These are phyloP conservation scores for Penstemon davidsonii DNA, from an alignment of 257 asterid species.

Conservation along the genomic window DNA sequence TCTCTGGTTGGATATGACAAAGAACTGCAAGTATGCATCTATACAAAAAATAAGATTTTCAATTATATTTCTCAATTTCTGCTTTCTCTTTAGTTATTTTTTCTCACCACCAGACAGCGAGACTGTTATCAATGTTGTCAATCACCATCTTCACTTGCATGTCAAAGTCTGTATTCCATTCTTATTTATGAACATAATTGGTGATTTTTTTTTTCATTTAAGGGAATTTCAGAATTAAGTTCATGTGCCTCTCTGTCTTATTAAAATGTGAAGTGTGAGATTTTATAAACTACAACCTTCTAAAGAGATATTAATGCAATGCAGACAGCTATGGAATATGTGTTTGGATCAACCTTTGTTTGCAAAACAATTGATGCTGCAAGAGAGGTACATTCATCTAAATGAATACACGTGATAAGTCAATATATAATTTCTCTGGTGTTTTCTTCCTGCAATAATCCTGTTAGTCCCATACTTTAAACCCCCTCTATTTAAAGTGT, in stretches of 20 bases:
- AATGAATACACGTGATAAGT: background rate
- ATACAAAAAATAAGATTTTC: background rate
- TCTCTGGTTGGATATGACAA: constrained; percentile 85
- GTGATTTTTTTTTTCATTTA: constrained; percentile 2
- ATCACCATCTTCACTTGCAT: constrained; percentile 17
- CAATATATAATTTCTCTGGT: background rate
- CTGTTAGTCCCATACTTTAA: background rate
- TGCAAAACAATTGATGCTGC: constrained; percentile 89
- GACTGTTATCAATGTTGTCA: constrained; percentile 8
- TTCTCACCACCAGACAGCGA: constrained; percentile 13
- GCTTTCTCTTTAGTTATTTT: constrained; percentile 14
- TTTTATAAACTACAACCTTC: constrained; percentile 22
- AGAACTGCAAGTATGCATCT: constrained; percentile 69
- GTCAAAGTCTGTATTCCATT: constrained; percentile 23
- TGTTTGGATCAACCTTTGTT: constrained; percentile 94
- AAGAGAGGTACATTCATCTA: constrained; percentile 57
- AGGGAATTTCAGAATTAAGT: constrained; percentile 11
- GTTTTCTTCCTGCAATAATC: background rate
- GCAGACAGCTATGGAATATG: constrained; percentile 96
- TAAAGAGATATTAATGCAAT: constrained; percentile 31
- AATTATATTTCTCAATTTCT: constrained; percentile 20
- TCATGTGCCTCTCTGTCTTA: constrained; percentile 3
- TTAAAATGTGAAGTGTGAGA: constrained; percentile 17
- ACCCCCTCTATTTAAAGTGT: background rate
- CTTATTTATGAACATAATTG: background rate